Percentiles rank a stretch among this genome's conserved stretches.
These are phyloP conservation scores for Candida broadrunensis DNA, from an alignment of 805 yeast species.

Conservation along the genomic window DNA sequence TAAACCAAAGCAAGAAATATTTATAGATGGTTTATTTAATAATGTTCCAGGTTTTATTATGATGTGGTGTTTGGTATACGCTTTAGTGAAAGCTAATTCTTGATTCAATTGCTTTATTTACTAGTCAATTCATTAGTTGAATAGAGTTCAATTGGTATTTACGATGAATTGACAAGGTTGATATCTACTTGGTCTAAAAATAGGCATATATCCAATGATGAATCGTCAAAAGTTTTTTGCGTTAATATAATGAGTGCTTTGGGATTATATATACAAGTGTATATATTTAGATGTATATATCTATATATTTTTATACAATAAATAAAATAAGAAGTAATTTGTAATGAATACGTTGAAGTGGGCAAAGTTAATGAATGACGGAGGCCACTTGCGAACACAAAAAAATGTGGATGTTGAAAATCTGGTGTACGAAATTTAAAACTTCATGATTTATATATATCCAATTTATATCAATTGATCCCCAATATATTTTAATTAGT, in stretches of 20 bases:
- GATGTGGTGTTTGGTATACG: constrained; percentile 49
- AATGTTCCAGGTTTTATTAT: constrained; percentile 39
- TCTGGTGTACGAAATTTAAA: too few species aligned
- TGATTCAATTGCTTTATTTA: constrained; percentile 1
- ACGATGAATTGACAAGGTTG: not conserved
- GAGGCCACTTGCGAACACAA: not conserved
- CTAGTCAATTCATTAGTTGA: not conserved
- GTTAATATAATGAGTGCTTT: too few species aligned
- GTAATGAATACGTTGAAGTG: too few species aligned
- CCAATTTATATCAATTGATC: constrained; percentile 1
- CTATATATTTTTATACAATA: too few species aligned
- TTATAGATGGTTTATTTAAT: constrained; percentile 27
- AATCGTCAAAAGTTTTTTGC: too few species aligned
- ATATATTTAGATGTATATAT: too few species aligned
- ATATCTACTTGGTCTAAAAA: too few species aligned
- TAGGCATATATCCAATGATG: too few species aligned
- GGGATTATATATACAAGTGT: too few species aligned
- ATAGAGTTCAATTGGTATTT: not conserved
- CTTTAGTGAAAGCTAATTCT: constrained; percentile 28
- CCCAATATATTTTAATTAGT: not conserved
- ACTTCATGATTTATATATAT: too few species aligned
- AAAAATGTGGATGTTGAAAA: not conserved
- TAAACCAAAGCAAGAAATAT: constrained; percentile 30
- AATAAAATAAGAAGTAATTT: too few species aligned
- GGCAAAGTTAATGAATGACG: too few species aligned